Evolutionary conservation across 164 flowering plant species (phyloP).

Genomic region (Chloranthus sessilifolius): DNA sequence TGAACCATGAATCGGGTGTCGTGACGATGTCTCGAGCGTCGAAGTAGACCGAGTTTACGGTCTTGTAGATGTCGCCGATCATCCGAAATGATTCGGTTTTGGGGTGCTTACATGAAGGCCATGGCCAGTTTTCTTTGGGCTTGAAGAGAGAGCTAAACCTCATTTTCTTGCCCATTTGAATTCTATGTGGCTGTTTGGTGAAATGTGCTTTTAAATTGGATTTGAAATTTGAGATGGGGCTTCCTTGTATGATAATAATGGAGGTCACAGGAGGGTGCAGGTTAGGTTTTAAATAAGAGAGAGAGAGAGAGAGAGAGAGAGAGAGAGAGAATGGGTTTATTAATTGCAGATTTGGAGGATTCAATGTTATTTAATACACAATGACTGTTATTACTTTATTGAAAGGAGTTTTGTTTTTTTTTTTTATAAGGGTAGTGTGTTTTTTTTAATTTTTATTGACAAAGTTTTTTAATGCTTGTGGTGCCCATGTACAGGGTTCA

Average conservation of each 20-base stretch:
- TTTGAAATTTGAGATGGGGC: conserved; percentile 8
- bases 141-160: conserved; percentile 17
- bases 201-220: conserved; percentile 1
- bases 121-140: conserved; percentile 37
- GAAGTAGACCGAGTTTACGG: conserved; percentile 34
- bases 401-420: too few species aligned
- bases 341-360: conserved; percentile 13
- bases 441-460: neutral
- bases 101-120: conserved; percentile 66
- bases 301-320: conserved; percentile 9
- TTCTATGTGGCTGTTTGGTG: too few species aligned
- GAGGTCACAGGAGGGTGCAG: conserved; percentile 14
- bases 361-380: conserved; percentile 23
- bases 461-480: neutral
- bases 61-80: conserved; percentile 26
- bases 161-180: conserved; percentile 28
- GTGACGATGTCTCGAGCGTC: conserved; percentile 13
- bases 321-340: conserved; percentile 22
- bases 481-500: conserved; percentile 1
- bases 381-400: too few species aligned
- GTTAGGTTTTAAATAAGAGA: conserved; percentile 19
- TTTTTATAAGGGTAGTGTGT: too few species aligned
- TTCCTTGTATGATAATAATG: conserved; percentile 23
- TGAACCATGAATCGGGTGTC: conserved; percentile 32
- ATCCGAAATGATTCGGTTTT: conserved; percentile 62